Evolutionary conservation across 306 rosid genomes (phyloP).

Genomic region (Delonix regia): DNA sequence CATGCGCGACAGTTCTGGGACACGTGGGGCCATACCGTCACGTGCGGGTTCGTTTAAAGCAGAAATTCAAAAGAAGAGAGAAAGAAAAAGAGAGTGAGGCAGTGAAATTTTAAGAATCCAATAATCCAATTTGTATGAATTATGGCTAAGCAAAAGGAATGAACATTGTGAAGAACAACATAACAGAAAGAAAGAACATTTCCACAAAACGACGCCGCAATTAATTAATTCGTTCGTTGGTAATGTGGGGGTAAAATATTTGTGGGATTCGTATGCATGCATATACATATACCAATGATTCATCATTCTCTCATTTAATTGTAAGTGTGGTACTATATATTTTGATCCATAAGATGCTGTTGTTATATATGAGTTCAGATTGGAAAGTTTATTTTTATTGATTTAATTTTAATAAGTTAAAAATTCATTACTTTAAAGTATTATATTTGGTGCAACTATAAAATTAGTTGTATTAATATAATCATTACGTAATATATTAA

Average conservation of each 20-base stretch:
- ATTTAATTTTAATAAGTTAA: background rate
- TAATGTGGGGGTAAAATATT: background rate
- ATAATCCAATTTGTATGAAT: constrained; percentile 34
- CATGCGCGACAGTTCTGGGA: constrained; percentile 59
- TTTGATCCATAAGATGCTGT: too few species aligned
- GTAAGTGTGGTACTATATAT: background rate
- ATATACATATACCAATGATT: background rate
- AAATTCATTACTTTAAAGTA: too few species aligned
- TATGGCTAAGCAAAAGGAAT: constrained; percentile 1
- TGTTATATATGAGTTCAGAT: too few species aligned
- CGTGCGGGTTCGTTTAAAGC: constrained; percentile 59
- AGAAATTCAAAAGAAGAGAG: constrained; percentile 2
- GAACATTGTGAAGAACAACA: background rate
- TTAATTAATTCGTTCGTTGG: background rate
- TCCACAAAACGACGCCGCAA: background rate
- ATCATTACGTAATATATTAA: too few species aligned
- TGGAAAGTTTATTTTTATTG: background rate
- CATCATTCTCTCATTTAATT: background rate
- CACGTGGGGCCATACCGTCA: constrained; percentile 64
- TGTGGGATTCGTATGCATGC: background rate
- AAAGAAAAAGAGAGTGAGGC: background rate
- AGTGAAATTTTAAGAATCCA: too few species aligned
- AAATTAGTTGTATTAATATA: too few species aligned
- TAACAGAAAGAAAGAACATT: background rate
- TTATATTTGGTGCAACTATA: too few species aligned